Evolutionary conservation across 225 moss, liverwort and hornwort species (phyloP).

Genomic region (Thuidium tamariscinum): DNA sequence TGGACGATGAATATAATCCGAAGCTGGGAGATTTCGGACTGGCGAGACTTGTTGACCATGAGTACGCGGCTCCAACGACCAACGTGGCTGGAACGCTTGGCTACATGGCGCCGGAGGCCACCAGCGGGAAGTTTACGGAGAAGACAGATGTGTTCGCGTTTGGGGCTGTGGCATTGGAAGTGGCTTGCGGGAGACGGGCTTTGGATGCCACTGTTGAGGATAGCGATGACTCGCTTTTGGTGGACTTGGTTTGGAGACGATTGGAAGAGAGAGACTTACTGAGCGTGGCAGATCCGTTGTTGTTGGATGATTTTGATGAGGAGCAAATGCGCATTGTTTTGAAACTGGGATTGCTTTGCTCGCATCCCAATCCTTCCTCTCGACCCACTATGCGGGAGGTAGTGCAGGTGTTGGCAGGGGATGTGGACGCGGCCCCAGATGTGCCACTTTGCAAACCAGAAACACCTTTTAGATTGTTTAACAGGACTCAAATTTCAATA

Average conservation of each 20-base stretch:
- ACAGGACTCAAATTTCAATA: neutral
- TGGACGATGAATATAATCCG: conserved; percentile 33
- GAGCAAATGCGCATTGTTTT: conserved; percentile 14
- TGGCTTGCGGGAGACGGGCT: conserved; percentile 24
- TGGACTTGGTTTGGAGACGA: conserved; percentile 37
- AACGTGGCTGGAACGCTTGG: conserved; percentile 40
- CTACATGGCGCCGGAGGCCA: conserved; percentile 41
- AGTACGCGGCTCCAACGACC: conserved; percentile 13
- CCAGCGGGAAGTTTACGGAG: conserved; percentile 20
- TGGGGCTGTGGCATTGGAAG: conserved; percentile 32
- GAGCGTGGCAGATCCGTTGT: conserved; percentile 7
- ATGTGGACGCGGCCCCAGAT: neutral
- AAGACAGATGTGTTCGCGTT: conserved; percentile 43
- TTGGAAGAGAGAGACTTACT: neutral
- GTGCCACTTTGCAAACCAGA: neutral
- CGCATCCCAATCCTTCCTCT: conserved; percentile 23
- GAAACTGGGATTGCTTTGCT: conserved; percentile 40
- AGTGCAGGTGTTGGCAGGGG: conserved; percentile 18
- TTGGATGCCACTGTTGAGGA: neutral
- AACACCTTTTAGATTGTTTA: too few relatives aligned
- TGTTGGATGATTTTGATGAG: neutral
- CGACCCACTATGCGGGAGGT: conserved; percentile 49
- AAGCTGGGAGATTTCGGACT: conserved; percentile 59
- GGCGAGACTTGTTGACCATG: conserved; percentile 32
- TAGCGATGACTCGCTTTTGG: neutral